These are phyloP conservation scores for Onygenales sp. DNA, from an alignment of 2,329 filamentous ascomycete genomes.

Conservation along the genomic window DNA sequence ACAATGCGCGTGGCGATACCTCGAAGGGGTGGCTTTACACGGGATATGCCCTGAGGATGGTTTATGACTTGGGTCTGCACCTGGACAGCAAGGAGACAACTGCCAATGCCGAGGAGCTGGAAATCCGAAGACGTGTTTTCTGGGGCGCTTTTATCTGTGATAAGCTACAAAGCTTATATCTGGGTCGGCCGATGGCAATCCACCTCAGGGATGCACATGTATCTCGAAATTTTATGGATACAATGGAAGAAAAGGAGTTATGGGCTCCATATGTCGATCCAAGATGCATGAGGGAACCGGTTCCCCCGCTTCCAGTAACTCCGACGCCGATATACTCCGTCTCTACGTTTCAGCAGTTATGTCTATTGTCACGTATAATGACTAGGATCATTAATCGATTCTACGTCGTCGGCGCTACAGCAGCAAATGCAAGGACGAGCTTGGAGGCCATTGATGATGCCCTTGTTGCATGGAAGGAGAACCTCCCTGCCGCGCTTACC, in stretches of 20 bases:
- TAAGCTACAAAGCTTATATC: slow-evolving; percentile 47
- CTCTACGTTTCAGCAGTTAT: slow-evolving; percentile 27
- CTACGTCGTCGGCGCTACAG: slow-evolving; percentile 22
- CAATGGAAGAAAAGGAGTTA: slow-evolving; percentile 20
- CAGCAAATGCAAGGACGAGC: slow-evolving; percentile 16
- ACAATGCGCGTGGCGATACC: slow-evolving; percentile 15
- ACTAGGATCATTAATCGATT: slow-evolving; percentile 28
- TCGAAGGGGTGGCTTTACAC: slow-evolving; percentile 31
- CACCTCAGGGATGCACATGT: slow-evolving; percentile 19
- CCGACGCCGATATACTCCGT: slow-evolving; percentile 22
- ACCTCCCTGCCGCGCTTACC: slow-evolving; percentile 18
- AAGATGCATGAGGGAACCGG: slow-evolving; percentile 4
- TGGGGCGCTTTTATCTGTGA: slow-evolving; percentile 32
- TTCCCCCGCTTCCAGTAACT: slow-evolving; percentile 2
- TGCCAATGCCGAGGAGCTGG: slow-evolving; percentile 18
- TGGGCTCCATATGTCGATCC: slow-evolving; percentile 17
- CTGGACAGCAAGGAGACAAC: slow-evolving; percentile 23
- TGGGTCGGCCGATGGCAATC: slow-evolving; percentile 40
- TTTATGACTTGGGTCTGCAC: slow-evolving; percentile 32
- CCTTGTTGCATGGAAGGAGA: slow-evolving; percentile 17
- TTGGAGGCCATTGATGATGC: slow-evolving; percentile 20
- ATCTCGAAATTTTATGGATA: slow-evolving; percentile 22
- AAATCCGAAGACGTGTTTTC: slow-evolving; percentile 23
- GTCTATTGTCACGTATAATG: slow-evolving; percentile 27
- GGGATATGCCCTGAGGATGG: slow-evolving; percentile 33